Conservation (phyloP, 2,329 filamentous ascomycete genomes). For the Didymella glomerata region DNA sequence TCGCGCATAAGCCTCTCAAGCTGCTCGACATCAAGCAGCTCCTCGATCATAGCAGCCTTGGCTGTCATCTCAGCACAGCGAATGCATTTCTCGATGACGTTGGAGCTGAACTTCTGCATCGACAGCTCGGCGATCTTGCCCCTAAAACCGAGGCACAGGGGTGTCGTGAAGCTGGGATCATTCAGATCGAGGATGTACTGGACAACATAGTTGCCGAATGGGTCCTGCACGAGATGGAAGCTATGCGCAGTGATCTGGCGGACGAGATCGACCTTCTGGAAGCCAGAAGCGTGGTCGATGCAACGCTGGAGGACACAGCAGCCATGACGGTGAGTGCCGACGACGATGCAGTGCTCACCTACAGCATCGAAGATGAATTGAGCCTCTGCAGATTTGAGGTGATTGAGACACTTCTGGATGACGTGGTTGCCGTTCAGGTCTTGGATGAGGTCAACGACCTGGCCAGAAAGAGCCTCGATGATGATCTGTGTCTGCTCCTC, state of each 20-base stretch:
- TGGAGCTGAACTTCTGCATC: conserved; percentile 98
- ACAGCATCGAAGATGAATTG: conserved; percentile 98
- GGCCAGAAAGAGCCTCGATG: conserved; percentile 80
- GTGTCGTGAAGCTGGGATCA: conserved; percentile 86
- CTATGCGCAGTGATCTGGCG: conserved; percentile 86
- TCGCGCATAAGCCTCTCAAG: conserved; percentile 90
- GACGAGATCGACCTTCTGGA: conserved; percentile 88
- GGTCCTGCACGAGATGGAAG: conserved; percentile 90
- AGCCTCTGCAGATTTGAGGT: conserved; percentile 81
- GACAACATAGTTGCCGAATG: conserved; percentile 98
- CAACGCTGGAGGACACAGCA: conserved; percentile 98
- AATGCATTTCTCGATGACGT: conserved; percentile 92
- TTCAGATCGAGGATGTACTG: conserved; percentile 97
- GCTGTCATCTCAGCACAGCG: conserved; percentile 80
- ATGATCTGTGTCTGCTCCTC: conserved; percentile 75
- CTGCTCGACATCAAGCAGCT: conserved; percentile 77
- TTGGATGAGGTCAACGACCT: conserved; percentile 94
- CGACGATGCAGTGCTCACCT: conserved; percentile 82
- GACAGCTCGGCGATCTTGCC: conserved; percentile 77
- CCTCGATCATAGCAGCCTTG: conserved; percentile 83
- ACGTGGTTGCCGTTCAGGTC: conserved; percentile 99
- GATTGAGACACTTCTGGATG: conserved; percentile 98
- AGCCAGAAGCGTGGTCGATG: conserved; percentile 92
- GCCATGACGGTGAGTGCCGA: conserved; percentile 95
- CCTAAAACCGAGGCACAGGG: conserved; percentile 81